Percentiles rank a stretch among this genome's conserved stretches.
Conservation (phyloP, 208 protist species). For the Trypanosoma scelopori region DNA sequence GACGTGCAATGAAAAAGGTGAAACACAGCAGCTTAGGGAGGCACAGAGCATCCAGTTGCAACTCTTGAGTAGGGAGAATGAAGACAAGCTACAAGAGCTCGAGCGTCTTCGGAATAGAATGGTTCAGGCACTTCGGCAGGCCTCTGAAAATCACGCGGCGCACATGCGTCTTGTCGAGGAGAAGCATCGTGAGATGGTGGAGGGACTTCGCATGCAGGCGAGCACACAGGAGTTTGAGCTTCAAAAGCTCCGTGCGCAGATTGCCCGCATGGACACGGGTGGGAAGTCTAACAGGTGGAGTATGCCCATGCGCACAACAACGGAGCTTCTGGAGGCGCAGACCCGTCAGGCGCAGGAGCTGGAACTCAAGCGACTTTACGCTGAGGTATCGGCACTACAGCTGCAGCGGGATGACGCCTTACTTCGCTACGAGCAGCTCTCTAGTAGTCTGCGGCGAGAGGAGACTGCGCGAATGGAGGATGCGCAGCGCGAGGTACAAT, state of each 20-base stretch:
- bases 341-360: constrained; percentile 62
- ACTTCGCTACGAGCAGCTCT: constrained; percentile 71
- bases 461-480: constrained; percentile 31
- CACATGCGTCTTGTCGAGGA: constrained; percentile 82
- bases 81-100: constrained; percentile 67
- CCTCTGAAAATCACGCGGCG: constrained; percentile 71
- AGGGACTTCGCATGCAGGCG: constrained; percentile 50
- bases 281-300: constrained; percentile 15
- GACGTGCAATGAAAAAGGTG: constrained; percentile 28
- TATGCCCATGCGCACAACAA: constrained; percentile 33
- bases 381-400: constrained; percentile 56
- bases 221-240: constrained; percentile 70
- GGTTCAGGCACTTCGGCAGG: constrained; percentile 63
- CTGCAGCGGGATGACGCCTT: constrained; percentile 70
- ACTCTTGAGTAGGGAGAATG: constrained; percentile 58
- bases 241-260: constrained; percentile 65
- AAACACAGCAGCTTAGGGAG: constrained; percentile 33
- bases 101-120: constrained; percentile 70
- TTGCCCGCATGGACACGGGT: constrained; percentile 52
- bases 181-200: constrained; percentile 61
- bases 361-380: constrained; percentile 76
- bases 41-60: constrained; percentile 53
- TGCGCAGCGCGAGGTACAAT: constrained; percentile 15
- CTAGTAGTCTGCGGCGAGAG: constrained; percentile 43
- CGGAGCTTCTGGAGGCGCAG: constrained; percentile 67